A percentile compares a stretch with the other conserved stretches of the same genome.
Evolutionary conservation across 1,284 basidiomycete species (phyloP).

Genomic region (Cryptococcus sp.): DNA sequence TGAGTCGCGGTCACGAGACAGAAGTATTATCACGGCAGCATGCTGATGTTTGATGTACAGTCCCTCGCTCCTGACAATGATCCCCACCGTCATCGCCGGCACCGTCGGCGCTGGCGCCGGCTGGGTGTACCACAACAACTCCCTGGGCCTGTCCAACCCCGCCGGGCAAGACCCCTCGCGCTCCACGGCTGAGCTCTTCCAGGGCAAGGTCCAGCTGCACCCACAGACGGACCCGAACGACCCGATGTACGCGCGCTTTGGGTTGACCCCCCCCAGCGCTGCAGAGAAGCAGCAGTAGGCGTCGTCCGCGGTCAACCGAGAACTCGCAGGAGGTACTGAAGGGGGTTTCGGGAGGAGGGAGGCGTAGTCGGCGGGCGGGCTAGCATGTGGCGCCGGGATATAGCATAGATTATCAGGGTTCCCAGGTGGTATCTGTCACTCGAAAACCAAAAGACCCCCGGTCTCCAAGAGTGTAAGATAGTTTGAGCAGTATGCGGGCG

Average conservation of each 20-base stretch:
- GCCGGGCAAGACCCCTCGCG: constrained; percentile 38
- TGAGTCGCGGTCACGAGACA: constrained; percentile 42
- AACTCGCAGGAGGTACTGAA: too few species aligned
- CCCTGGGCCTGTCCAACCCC: constrained; percentile 30
- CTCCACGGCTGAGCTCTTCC: constrained; percentile 43
- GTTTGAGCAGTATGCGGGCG: too few species aligned
- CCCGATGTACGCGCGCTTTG: constrained; percentile 43
- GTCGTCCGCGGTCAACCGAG: too few species aligned
- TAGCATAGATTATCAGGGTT: too few species aligned
- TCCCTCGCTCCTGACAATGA: constrained; percentile 75
- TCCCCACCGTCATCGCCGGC: constrained; percentile 78
- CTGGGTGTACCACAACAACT: constrained; percentile 35
- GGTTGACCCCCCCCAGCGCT: constrained; percentile 16
- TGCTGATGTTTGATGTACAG: background rate
- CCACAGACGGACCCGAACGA: constrained; percentile 65
- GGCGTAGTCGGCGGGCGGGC: too few species aligned
- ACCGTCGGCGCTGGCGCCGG: constrained; percentile 70
- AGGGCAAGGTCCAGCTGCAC: constrained; percentile 76
- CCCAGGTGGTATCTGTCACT: too few species aligned
- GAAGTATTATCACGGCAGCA: background rate
- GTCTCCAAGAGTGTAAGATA: too few species aligned
- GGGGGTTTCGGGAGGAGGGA: too few species aligned
- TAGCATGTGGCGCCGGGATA: too few species aligned
- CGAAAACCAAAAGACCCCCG: too few species aligned
- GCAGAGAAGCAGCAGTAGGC: too few species aligned